Evolutionary conservation across 805 yeast species (phyloP), one percentile per base, ranked within the genome.

Genomic region (Wickerhamiella lipophila): DNA sequence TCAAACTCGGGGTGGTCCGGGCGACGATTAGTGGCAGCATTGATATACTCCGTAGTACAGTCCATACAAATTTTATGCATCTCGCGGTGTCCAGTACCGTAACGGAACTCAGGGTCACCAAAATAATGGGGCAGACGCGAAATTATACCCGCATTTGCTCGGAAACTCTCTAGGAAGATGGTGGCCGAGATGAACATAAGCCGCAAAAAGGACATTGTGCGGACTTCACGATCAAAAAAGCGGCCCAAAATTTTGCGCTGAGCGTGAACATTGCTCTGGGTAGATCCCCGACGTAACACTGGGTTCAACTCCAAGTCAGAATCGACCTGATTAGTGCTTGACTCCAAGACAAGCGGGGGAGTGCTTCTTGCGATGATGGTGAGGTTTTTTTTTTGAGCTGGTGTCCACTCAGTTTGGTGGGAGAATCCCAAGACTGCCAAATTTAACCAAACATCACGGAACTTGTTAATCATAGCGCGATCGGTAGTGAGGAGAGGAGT

Each of bases 391-490:
- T 64, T 62, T 58, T 75, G 72, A n/a, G 66, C 65, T 49, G 66
- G 64, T 13, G 77, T 73, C 58, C 79, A 68, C 19, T 50, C 53
- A 2, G 65, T 52, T 18, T 70, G 70, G 49, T 70, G 69, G n/a
- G 78, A 74, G 61, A 79, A 86, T 0, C 98, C 98, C 64, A 92
- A 95, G 23, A 88, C 83, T 3, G 81, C 89, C 72, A 92, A 70
- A 59, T 89, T 92, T 63, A 85, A 86, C 99, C 99, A 92, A 40
- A 86, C 78, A 63, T 92, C 83, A 59, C 94, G 75, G 69, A 89
- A 85, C 51, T 79, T 68, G 42, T 74, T 71, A 43, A 78, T 67
- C 1, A 77, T 67, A 1, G 67, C 68, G 35, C 76, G 75, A 53
- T 80, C 76, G 7, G 58, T 62, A 58, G 56, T 40, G 13, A 59